Base-by-base conservation (phyloP, 495 filamentous ascomycete genomes). In the Penicillium psychrofluorescens region DNA sequence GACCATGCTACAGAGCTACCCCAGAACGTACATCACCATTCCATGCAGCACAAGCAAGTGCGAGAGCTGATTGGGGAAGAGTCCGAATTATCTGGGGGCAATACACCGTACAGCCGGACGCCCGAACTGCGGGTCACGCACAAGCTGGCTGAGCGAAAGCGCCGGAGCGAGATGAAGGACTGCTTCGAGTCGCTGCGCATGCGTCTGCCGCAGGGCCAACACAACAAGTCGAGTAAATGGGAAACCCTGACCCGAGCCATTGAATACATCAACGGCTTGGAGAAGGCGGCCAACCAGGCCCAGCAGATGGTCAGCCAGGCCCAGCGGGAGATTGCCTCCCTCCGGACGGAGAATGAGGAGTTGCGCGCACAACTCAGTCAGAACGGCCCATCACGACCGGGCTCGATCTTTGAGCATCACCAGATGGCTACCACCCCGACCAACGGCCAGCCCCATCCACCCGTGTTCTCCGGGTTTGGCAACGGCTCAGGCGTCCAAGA, bases 211-310 rank as follows among this genome's bases (percentile, higher is more conserved):
- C 82, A 88, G 43, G 86, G 85, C 46, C 81, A 90, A 40, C 91
- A 90, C 13, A 85, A 86, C 36, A 99, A 97, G 58, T 90, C 91
- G 4, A 95, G 90, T 57, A 99, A 99, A 65, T 99, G 94, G 94
- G 92, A 99, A 56, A 95, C 95, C 30, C 63, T 99, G n/a, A 94
- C 88, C 7, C 37, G 53, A 54, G 71, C 68, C 13, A 72, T 72
- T 30, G 70, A 72, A 27, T 72, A 72, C 35, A 71, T 74, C 32
- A 47, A 35, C 7, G 50, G 53, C 7, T 40, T 72, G 27, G 70
- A 71, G 43, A 66, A 67, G 34, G 54, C 58, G 11, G 36, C 64
- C 0, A 49, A 44, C 16, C 56, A 50, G 37, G 50, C 40, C 7
- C 65, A 72, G 34, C 81, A 79, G 53, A 77, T 47, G 57, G 64